Evolutionary conservation across 176 grass and related monocot genomes (phyloP).

Genomic region (Coix lacrymajobi): DNA sequence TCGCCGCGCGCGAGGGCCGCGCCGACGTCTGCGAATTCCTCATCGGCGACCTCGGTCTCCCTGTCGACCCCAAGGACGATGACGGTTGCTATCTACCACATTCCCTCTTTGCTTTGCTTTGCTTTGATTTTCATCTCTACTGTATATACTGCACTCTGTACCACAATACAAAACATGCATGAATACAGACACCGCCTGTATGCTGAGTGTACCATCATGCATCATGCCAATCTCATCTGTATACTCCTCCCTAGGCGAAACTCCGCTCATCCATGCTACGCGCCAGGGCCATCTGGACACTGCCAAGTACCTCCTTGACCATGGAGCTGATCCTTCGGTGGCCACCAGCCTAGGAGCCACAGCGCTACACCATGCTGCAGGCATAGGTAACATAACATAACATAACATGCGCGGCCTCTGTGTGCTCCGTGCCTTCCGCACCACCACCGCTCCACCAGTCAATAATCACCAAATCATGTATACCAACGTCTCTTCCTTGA

Average conservation of each 20-base stretch:
- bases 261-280: slow-evolving; percentile 83
- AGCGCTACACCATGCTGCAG: slow-evolving; percentile 81
- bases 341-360: slow-evolving; percentile 69
- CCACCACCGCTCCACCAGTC: background rate
- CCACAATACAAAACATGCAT: no score
- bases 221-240: background rate
- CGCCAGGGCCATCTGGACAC: slow-evolving; percentile 67
- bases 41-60: slow-evolving; percentile 67
- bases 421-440: background rate
- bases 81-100: slow-evolving; percentile 36
- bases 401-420: background rate
- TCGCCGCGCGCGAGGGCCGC: slow-evolving; percentile 64
- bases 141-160: background rate
- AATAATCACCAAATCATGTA: background rate
- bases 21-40: slow-evolving; percentile 73
- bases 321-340: slow-evolving; percentile 61
- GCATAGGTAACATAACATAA: slow-evolving; percentile 56
- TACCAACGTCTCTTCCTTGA: background rate
- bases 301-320: slow-evolving; percentile 66
- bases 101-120: no score
- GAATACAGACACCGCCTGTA: background rate
- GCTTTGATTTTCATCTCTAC: background rate
- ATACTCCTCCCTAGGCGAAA: slow-evolving; percentile 41
- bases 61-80: slow-evolving; percentile 72
- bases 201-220: background rate